Evolutionary conservation across 164 flowering plant genomes (phyloP).

Genomic region (Vitis vinifera): DNA sequence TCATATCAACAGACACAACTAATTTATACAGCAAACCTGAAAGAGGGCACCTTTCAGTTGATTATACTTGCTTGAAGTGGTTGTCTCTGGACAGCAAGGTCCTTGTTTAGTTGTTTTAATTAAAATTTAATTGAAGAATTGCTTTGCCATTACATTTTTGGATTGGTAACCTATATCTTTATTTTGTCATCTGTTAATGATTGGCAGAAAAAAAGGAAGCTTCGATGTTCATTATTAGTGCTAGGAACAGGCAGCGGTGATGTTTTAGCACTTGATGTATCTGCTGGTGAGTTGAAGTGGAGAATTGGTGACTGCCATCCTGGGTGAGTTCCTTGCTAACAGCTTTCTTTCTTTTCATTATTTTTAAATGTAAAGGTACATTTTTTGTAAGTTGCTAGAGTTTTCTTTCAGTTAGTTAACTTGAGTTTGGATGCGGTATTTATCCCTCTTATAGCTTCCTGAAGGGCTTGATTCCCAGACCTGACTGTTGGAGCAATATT

Average conservation of each 20-base stretch:
- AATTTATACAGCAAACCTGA: constrained; percentile 39
- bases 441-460: background rate
- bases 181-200: background rate
- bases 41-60: constrained; percentile 85
- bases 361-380: background rate
- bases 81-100: constrained; percentile 67
- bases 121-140: too few relatives aligned
- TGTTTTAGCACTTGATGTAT: constrained; percentile 81
- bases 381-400: background rate
- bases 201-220: constrained; percentile 69
- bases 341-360: background rate
- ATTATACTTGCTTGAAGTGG: constrained; percentile 95
- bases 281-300: constrained; percentile 86
- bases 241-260: constrained; percentile 94
- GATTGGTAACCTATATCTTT: background rate
- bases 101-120: background rate
- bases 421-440: background rate
- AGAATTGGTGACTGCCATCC: constrained; percentile 81
- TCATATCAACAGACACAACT: constrained; percentile 42
- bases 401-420: background rate
- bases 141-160: background rate
- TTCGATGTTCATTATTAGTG: constrained; percentile 51
- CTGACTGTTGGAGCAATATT: background rate
- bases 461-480: background rate
- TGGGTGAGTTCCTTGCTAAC: constrained; percentile 55